Conservation (phyloP, 2,329 filamentous ascomycete species). For the Sporothrix pallida region DNA sequence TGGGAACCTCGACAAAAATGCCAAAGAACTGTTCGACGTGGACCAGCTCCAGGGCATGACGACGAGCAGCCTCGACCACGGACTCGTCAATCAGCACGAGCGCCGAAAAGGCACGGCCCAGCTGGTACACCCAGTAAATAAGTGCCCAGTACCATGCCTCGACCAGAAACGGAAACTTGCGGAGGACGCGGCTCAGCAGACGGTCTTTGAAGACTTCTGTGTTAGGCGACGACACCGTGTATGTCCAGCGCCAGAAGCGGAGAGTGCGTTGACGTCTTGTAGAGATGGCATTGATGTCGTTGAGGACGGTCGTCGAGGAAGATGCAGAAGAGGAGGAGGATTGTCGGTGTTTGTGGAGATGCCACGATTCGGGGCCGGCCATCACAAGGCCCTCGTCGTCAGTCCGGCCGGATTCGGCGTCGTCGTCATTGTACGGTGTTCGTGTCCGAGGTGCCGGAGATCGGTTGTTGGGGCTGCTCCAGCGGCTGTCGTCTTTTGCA, state of each 20-base stretch:
- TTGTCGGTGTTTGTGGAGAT: background rate
- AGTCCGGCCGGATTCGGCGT: background rate
- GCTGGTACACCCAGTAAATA: conserved; percentile 81
- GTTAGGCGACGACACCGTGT: conserved; percentile 63
- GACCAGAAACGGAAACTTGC: conserved; percentile 72
- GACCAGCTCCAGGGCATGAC: conserved; percentile 71
- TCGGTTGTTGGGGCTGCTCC: conserved; percentile 36
- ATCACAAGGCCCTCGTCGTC: conserved; percentile 6
- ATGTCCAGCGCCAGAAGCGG: conserved; percentile 52
- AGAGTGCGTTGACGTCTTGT: conserved; percentile 39
- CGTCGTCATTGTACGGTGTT: conserved; percentile 37
- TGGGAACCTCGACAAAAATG: conserved; percentile 67
- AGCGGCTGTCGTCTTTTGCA: conserved; percentile 5
- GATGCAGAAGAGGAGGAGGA: background rate
- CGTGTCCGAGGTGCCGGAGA: conserved; percentile 40
- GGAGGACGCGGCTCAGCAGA: conserved; percentile 66
- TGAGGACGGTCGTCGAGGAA: background rate
- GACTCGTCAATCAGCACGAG: conserved; percentile 67
- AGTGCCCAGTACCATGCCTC: conserved; percentile 80
- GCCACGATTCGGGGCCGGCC: conserved; percentile 3
- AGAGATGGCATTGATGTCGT: background rate
- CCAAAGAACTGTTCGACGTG: conserved; percentile 67
- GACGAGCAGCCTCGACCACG: conserved; percentile 70
- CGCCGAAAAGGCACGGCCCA: conserved; percentile 74
- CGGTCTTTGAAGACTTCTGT: conserved; percentile 64